Base-by-base conservation (phyloP, 208 protist genomes). In the Trypanosoma lewisi region DNA sequence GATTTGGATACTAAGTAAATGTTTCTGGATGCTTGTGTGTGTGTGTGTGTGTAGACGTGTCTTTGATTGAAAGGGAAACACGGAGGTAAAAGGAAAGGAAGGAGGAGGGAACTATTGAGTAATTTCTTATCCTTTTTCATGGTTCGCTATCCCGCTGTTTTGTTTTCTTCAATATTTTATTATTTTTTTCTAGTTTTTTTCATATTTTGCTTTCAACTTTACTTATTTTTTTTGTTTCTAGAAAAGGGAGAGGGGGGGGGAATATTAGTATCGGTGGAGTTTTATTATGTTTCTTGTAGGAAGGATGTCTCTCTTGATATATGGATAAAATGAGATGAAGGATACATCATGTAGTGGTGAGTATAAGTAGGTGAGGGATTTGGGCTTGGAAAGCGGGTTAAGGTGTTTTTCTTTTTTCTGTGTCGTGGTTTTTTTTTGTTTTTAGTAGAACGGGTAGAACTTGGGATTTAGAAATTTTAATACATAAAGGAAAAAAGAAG, bases 1-100 rank as follows among this genome's bases (percentile, higher is more conserved):
- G 90, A 3, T 96, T 96, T 48, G 90, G 90, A 31, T 96, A 96
- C 50, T 96, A 81, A 56, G 57, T 6, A 47, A n/a, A 19, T 9
- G 14, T 1, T 47, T 47, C 9, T 21, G n/a, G 8, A 66, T 63
- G 21, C 25, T 21, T 54, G 17, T 56, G 31, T 6, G n/a, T 54
- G 44, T 27, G 25, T 27, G 17, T 4, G 23, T 12, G 25, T 8
- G 30, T 34, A 34, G 28, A 50, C 42, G 5, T 45, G 23, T 47
- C 11, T 44, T 4, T 25, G 33, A 17, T 44, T 27, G n/a, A 19
- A 6, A 19, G 51, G 16, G 33, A 21, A 51, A 39, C 21, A 63
- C 25, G 11, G 28, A 52, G 9, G 16, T 12, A 36, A 48, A 47
- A 25, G 2, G 7, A 54, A 59, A 33, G 31, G 41, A n/a, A n/a